Evolutionary conservation across 495 filamentous ascomycete species (phyloP), one percentile per base, ranked within the genome.

Genomic region (Podospora comata): DNA sequence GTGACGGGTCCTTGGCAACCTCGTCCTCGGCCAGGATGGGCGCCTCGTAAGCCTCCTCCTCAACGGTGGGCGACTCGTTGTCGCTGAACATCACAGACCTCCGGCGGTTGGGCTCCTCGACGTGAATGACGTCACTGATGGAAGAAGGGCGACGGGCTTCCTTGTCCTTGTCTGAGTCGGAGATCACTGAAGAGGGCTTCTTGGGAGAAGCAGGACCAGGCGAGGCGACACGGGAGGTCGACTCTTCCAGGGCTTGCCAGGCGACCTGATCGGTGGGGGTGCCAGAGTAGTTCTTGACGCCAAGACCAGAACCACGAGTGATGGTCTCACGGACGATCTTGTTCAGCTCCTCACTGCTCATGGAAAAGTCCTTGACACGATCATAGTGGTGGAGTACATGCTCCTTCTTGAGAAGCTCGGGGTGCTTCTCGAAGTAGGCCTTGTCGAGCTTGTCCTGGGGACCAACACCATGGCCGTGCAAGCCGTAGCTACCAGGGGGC

Each of bases 21-120:
- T 98, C 94, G 74, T 99, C 95, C 2, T 92, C 87, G 20, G 95
- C 96, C 56, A 99, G 81, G 68, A 99, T 98, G 0, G 94, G 92
- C n/a, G 86, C 85, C 27, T 82, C 77, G 71, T 86, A 86, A 4
- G 72, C 64, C 76, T 89, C 76, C 76, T 84, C 82, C 65, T 76
- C 82, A 30, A 72, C 76, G 9, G 76, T 76, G 23, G 65, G n/a
- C 6, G 72, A 68, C 20, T 75, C 74, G 30, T 81, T 83, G 72
- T 88, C 86, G 53, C 86, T 85, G 77, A 87, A 82, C 55, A 88
- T 84, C 67, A 89, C 91, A 68, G 86, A 90, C 55, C 81, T 78
- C 67, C 82, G 84, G 32, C 85, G 83, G 62, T 82, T 83, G n/a
- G 90, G 87, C 60, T 91, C 88, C 70, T 92, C 88, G 63, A 96